Evolutionary conservation across 1,139 yeast species (phyloP), one percentile per base, ranked within the genome.

Genomic region (Pichia sp.): DNA sequence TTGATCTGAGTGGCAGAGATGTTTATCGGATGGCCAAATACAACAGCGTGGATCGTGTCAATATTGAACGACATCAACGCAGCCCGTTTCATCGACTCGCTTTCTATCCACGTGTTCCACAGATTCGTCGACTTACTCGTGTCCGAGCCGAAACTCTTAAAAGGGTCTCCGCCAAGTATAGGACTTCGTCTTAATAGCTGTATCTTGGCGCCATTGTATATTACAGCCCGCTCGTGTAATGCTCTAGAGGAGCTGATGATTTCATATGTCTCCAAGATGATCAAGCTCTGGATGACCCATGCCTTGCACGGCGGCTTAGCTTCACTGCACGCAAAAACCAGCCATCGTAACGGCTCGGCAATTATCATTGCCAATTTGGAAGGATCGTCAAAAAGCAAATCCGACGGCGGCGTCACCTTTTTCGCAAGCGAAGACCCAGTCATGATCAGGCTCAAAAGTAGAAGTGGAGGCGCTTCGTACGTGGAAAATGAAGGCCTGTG

Each of bases 141-240:
- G 47, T 54, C 61, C 36, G 58, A 54, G n/a, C 54, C 53, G 15
- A 45, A 40, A 59, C 49, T 63, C 60, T 49, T 59, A 56, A 36
- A 56, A 0, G 88, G 88, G 61, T 82, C 83, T 0, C 88, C 88
- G 7, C 88, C 89, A 47, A 87, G 67, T n/a, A 85, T 78, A 0
- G 95, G 88, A 13, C 87, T 82, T 63, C 95, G 75, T 58, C 92
- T 73, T 48, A 88, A 70, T 54, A 88, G 70, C 67, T 87, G 95
- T 23, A 86, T 81, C 0, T 88, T 82, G 0, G 90, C 80, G 1
- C 90, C 93, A 64, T 87, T 90, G 64, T 87, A 93, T 11, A 87
- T 72, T 64, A 83, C 87, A 0, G 88, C 88, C 49, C 95, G 68
- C 66, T 87, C 95, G 64, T 87, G 95, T 62, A 85, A 70, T 41